phyloP scores from a whole-genome alignment of 139 green algal species.

The Chlorella sp. region DNA sequence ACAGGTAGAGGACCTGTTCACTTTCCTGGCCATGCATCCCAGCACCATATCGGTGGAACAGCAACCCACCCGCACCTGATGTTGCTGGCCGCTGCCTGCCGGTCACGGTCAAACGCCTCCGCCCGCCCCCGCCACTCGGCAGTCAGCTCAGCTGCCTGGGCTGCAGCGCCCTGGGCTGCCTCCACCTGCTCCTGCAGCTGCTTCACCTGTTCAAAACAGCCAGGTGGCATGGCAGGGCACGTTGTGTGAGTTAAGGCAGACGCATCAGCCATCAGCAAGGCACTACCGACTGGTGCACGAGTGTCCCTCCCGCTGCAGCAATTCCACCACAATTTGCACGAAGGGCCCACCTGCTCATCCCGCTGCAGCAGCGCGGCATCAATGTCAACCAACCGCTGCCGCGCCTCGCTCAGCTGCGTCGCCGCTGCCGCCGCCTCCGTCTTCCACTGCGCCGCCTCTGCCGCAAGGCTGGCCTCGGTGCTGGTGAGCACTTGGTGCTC shows the following conservation, averaged over 20 bases:
- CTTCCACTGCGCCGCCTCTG: neutral
- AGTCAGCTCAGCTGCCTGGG: neutral
- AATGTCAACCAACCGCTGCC: slow-evolving; percentile 30
- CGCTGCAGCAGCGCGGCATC: slow-evolving; percentile 38
- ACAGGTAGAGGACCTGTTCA: too few relatives aligned
- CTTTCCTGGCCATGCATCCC: too few relatives aligned
- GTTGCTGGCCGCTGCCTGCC: slow-evolving; percentile 24
- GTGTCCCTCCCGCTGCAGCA: too few relatives aligned
- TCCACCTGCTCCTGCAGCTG: slow-evolving; percentile 16
- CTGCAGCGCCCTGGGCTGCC: neutral
- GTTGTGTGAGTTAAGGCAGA: too few relatives aligned
- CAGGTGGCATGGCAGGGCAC: too few relatives aligned
- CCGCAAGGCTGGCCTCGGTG: neutral
- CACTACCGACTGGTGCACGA: too few relatives aligned
- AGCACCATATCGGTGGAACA: too few relatives aligned
- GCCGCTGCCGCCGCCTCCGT: neutral
- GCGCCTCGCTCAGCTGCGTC: slow-evolving; percentile 34
- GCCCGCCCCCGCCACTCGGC: slow-evolving; percentile 16
- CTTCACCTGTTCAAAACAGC: neutral
- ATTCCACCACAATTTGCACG: too few relatives aligned
- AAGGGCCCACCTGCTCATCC: slow-evolving; percentile 10
- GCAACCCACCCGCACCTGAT: slow-evolving; percentile 9
- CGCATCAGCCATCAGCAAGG: too few relatives aligned
- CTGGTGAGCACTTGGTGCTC: slow-evolving; percentile 9
- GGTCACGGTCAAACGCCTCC: slow-evolving; percentile 23